These are phyloP conservation scores for Trichosporon inkin DNA, from an alignment of 1,284 basidiomycete genomes.

Conservation along the genomic window DNA sequence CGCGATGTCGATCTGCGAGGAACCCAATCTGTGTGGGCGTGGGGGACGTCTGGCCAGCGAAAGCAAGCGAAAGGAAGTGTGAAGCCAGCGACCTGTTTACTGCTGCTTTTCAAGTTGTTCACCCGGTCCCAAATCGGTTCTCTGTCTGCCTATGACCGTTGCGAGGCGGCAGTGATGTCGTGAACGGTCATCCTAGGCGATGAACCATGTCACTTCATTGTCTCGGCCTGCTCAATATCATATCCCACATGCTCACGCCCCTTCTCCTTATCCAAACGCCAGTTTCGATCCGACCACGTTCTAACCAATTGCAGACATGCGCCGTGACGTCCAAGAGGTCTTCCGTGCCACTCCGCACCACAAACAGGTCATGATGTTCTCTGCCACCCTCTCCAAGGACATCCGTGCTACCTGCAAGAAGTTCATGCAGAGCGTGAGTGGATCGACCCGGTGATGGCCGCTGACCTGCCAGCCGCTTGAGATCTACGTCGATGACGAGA, in stretches of 20 bases:
- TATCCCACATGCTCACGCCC: conserved; percentile 20
- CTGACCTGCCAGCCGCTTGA: conserved; percentile 73
- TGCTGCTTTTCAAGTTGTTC: conserved; percentile 1
- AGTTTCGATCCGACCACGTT: background rate
- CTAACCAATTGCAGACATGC: conserved; percentile 75
- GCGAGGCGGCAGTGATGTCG: background rate
- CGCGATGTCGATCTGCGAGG: background rate
- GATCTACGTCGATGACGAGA: conserved; percentile 99
- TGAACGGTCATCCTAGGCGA: background rate
- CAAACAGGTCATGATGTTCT: conserved; percentile 99
- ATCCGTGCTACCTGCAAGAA: conserved; percentile 98
- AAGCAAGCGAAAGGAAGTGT: background rate
- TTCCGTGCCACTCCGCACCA: conserved; percentile 99
- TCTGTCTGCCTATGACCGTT: conserved; percentile 1
- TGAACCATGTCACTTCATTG: background rate
- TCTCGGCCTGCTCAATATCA: conserved; percentile 5
- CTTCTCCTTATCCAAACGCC: background rate
- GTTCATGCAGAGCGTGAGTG: conserved; percentile 94
- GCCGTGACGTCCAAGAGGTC: conserved; percentile 99
- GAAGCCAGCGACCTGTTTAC: background rate
- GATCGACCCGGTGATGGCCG: background rate
- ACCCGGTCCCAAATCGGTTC: background rate
- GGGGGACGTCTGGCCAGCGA: background rate
- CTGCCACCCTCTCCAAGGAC: conserved; percentile 95
- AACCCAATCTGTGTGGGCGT: background rate